Evolutionary conservation across 2,329 filamentous ascomycete species (phyloP).

Genomic region (Hymenoscyphus infarciens): DNA sequence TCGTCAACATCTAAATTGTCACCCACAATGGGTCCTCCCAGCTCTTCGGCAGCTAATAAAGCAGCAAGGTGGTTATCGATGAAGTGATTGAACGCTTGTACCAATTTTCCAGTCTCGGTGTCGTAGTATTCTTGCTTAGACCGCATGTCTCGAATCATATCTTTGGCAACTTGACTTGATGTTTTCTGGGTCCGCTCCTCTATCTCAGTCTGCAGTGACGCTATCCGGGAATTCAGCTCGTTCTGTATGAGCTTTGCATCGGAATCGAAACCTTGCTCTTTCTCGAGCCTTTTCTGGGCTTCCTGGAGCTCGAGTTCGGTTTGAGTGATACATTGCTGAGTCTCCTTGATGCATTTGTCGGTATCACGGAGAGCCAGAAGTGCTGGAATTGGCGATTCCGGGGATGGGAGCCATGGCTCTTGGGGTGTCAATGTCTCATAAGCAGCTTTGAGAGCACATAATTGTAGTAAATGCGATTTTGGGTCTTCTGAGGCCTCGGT

Average conservation of each 20-base stretch:
- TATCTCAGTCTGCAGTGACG: conserved; percentile 54
- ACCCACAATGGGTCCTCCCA: conserved; percentile 79
- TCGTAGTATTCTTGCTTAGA: conserved; percentile 58
- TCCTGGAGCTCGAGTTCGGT: conserved; percentile 43
- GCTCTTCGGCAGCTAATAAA: conserved; percentile 78
- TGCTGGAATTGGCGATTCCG: conserved; percentile 66
- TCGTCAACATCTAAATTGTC: conserved; percentile 64
- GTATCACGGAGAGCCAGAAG: conserved; percentile 68
- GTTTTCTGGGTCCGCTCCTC: conserved; percentile 55
- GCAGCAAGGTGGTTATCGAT: conserved; percentile 66
- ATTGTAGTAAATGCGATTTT: conserved; percentile 41
- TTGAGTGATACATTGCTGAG: conserved; percentile 53
- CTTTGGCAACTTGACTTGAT: conserved; percentile 57
- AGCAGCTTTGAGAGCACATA: conserved; percentile 55
- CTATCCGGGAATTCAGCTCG: conserved; percentile 55
- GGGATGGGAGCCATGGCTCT: conserved; percentile 62
- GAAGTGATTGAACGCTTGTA: conserved; percentile 64
- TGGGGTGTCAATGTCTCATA: conserved; percentile 61
- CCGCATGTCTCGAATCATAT: conserved; percentile 59
- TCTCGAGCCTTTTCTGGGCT: conserved; percentile 46
- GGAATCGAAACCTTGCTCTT: conserved; percentile 47
- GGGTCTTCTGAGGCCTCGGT: conserved; percentile 34
- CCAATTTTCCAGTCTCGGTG: conserved; percentile 55
- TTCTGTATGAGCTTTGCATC: conserved; percentile 55
- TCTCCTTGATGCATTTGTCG: conserved; percentile 60